A percentile compares a stretch with the other conserved stretches of the same genome.
Conservation (phyloP, 805 yeast genomes). For the Saccharomycopsis guyanensis region DNA sequence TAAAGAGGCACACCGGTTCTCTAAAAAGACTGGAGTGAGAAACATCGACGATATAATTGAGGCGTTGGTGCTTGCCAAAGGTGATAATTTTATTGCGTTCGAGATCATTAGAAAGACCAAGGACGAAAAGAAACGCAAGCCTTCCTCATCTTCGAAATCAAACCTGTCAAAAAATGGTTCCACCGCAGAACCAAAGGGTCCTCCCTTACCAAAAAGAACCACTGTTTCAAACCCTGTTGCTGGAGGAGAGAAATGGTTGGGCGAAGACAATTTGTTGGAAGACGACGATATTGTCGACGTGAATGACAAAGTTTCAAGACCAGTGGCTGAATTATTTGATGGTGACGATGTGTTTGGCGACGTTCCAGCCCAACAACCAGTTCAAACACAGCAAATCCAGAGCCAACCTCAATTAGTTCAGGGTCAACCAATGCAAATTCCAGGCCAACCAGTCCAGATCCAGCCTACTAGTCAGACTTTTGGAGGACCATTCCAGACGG, state of each 20-base stretch:
- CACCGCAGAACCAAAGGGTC: slow-evolving; percentile 1
- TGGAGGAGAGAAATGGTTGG: slow-evolving; percentile 14
- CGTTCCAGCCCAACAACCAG: not conserved
- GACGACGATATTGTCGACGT: slow-evolving; percentile 14
- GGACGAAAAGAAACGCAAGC: slow-evolving; percentile 22
- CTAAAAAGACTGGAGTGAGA: slow-evolving; percentile 47
- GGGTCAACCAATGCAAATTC: not conserved
- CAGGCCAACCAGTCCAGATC: slow-evolving; percentile 9
- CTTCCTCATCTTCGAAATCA: not conserved
- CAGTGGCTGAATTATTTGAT: slow-evolving; percentile 19
- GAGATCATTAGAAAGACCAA: slow-evolving; percentile 43
- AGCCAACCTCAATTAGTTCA: not conserved
- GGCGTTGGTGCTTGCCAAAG: slow-evolving; percentile 51
- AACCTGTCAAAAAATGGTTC: not conserved
- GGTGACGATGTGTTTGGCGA: slow-evolving; percentile 9
- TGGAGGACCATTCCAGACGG: not conserved
- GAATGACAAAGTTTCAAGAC: slow-evolving; percentile 10
- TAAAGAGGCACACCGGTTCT: slow-evolving; percentile 39
- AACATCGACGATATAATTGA: slow-evolving; percentile 55
- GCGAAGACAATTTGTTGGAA: slow-evolving; percentile 15
- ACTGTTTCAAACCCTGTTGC: slow-evolving; percentile 15
- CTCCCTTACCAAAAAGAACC: slow-evolving; percentile 19
- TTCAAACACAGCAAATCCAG: slow-evolving; percentile 4
- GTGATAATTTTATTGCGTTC: slow-evolving; percentile 52
- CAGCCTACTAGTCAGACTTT: slow-evolving; percentile 9